Conservation (phyloP, 371 early-diverging fungal species). For the Mortierella sp. region DNA sequence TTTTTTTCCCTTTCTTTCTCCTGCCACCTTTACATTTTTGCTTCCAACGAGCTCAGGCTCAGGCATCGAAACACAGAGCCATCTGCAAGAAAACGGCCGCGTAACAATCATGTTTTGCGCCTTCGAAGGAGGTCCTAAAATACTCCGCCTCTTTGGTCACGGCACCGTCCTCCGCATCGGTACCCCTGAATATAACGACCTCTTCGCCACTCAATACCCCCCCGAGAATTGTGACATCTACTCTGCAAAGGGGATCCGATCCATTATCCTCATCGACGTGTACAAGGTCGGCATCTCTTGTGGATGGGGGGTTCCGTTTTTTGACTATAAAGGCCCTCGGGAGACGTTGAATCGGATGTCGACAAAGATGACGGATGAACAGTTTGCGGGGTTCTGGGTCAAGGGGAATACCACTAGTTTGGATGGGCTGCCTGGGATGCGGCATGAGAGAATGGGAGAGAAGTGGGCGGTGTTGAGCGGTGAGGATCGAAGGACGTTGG, state of each 20-base stretch:
- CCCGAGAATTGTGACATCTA: constrained; percentile 40
- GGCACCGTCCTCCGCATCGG: constrained; percentile 56
- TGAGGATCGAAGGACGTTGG: not conserved
- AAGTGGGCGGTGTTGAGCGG: constrained; percentile 10
- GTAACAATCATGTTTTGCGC: constrained; percentile 67
- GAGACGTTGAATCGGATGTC: constrained; percentile 44
- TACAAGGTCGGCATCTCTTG: constrained; percentile 61
- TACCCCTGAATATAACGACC: constrained; percentile 46
- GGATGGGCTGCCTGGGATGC: constrained; percentile 44
- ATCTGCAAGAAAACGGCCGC: constrained; percentile 64
- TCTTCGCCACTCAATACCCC: constrained; percentile 51
- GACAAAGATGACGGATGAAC: constrained; percentile 19
- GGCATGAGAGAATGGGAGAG: constrained; percentile 20
- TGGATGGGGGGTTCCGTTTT: constrained; percentile 65
- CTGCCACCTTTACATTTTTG: not conserved
- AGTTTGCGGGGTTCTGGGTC: constrained; percentile 33
- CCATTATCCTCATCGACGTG: constrained; percentile 63
- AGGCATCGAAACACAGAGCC: constrained; percentile 66
- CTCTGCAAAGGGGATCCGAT: constrained; percentile 53
- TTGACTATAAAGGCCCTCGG: constrained; percentile 59
- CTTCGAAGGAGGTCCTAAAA: constrained; percentile 64
- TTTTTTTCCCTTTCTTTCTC: not conserved
- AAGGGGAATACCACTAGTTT: constrained; percentile 27
- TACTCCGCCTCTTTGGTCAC: constrained; percentile 62
- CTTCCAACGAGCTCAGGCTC: constrained; percentile 26